Conservation (phyloP, 2,329 filamentous ascomycete genomes). For the Diaporthe longicolla region DNA sequence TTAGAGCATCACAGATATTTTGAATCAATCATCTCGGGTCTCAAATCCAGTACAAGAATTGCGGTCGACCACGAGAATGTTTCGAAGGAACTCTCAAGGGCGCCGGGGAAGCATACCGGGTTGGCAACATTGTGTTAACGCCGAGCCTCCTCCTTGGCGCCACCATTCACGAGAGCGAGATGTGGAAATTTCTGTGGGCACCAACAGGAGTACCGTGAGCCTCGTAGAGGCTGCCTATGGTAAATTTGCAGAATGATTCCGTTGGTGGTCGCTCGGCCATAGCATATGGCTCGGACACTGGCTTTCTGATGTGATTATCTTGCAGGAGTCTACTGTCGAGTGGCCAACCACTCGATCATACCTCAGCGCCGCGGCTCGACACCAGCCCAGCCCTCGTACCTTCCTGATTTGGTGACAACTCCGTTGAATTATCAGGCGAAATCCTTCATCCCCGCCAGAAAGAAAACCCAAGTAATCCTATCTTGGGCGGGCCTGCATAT, state of each 20-base stretch:
- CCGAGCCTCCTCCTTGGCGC: too few species aligned
- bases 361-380: neutral
- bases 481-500: neutral
- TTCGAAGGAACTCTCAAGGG: too few species aligned
- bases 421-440: neutral
- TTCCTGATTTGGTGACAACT: slow-evolving; percentile 8
- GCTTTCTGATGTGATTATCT: slow-evolving; percentile 4
- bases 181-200: too few species aligned
- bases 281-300: neutral
- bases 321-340: neutral
- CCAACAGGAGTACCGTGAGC: too few species aligned
- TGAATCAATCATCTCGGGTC: too few species aligned
- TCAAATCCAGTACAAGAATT: too few species aligned
- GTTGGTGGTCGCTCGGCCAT: neutral
- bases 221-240: too few species aligned
- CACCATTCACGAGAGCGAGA: too few species aligned
- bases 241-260: neutral
- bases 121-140: too few species aligned
- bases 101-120: too few species aligned
- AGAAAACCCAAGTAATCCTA: neutral
- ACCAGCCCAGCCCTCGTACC: neutral
- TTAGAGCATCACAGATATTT: too few species aligned
- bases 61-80: too few species aligned
- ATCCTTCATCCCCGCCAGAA: neutral
- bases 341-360: slow-evolving; percentile 13